These are phyloP conservation scores for Globisporangium uncinulatum DNA, from an alignment of 352 stramenopile genomes.

Conservation along the genomic window DNA sequence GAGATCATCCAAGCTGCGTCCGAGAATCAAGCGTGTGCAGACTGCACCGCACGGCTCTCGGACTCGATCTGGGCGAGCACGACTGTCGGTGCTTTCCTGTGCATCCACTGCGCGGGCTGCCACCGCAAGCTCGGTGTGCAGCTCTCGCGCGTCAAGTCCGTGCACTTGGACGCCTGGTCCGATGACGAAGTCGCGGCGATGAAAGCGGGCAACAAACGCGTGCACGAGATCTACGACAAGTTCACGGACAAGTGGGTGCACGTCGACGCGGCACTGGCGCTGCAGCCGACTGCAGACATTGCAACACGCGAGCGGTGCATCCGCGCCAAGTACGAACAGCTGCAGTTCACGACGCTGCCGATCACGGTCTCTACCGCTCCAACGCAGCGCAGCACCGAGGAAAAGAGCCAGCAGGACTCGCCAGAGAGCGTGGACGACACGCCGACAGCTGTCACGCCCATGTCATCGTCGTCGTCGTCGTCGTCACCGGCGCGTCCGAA, in stretches of 20 bases:
- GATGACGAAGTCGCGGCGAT: conserved; percentile 67
- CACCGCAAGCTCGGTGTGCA: conserved; percentile 95
- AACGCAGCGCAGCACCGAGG: conserved; percentile 13
- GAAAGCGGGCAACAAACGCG: conserved; percentile 70
- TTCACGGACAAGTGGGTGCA: conserved; percentile 49
- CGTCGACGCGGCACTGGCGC: conserved; percentile 26
- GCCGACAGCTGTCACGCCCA: conserved; percentile 8
- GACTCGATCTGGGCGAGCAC: conserved; percentile 92
- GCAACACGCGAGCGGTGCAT: conserved; percentile 42
- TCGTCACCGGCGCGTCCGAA: conserved; percentile 11
- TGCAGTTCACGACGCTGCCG: conserved; percentile 57
- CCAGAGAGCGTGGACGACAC: conserved; percentile 43
- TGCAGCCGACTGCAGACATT: conserved; percentile 38
- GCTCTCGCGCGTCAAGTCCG: conserved; percentile 84
- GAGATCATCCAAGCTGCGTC: conserved; percentile 48
- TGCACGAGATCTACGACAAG: conserved; percentile 54
- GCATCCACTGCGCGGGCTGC: conserved; percentile 93
- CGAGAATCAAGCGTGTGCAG: conserved; percentile 74
- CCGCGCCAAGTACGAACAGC: conserved; percentile 63
- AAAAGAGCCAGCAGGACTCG: conserved; percentile 50
- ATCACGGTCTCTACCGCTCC: background rate
- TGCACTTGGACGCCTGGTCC: conserved; percentile 72
- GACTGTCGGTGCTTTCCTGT: conserved; percentile 93
- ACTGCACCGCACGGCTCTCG: conserved; percentile 60
- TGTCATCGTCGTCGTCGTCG: conserved; percentile 4